These are phyloP conservation scores for Polyporus tsugae DNA, from an alignment of 1,284 basidiomycete genomes.

Conservation along the genomic window DNA sequence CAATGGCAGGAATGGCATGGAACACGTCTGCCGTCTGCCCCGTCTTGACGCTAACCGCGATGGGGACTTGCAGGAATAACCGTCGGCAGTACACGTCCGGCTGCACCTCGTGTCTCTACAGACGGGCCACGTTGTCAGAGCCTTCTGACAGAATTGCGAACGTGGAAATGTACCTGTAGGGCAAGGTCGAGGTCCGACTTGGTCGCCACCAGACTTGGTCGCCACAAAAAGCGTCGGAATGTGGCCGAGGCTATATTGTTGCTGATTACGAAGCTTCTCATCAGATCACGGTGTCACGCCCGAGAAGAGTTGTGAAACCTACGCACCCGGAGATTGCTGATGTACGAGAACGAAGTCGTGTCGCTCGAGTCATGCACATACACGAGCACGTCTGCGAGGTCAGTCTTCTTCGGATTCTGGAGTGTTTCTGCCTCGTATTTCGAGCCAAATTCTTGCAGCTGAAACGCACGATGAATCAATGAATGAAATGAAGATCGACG, in stretches of 20 bases:
- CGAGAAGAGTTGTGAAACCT: slow-evolving; percentile 20
- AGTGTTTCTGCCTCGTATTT: slow-evolving; percentile 93
- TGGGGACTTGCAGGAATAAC: slow-evolving; percentile 86
- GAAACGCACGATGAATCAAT: slow-evolving; percentile 8
- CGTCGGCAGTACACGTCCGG: slow-evolving; percentile 96
- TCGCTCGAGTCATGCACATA: slow-evolving; percentile 98
- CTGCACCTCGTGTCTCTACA: slow-evolving; percentile 94
- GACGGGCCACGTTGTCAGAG: slow-evolving; percentile 25
- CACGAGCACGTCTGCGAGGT: slow-evolving; percentile 92
- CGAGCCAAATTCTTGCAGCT: slow-evolving; percentile 98
- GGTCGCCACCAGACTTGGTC: too few species aligned
- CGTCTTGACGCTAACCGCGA: slow-evolving; percentile 89
- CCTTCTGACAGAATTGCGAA: slow-evolving; percentile 14
- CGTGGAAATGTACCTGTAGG: slow-evolving; percentile 70
- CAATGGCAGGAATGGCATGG: slow-evolving; percentile 83
- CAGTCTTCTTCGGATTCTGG: slow-evolving; percentile 89
- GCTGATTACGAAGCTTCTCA: slow-evolving; percentile 54
- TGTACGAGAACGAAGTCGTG: slow-evolving; percentile 98
- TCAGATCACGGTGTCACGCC: slow-evolving; percentile 5
- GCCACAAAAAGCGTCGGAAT: slow-evolving; percentile 98
- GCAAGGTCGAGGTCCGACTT: slow-evolving; percentile 98
- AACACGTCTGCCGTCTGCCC: slow-evolving; percentile 92
- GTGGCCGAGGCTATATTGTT: slow-evolving; percentile 95
- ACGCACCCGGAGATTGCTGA: slow-evolving; percentile 92
- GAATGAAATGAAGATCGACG: slow-evolving; percentile 4